These are phyloP conservation scores for Asterochloris erici DNA, from an alignment of 139 green algal genomes.

Conservation along the genomic window DNA sequence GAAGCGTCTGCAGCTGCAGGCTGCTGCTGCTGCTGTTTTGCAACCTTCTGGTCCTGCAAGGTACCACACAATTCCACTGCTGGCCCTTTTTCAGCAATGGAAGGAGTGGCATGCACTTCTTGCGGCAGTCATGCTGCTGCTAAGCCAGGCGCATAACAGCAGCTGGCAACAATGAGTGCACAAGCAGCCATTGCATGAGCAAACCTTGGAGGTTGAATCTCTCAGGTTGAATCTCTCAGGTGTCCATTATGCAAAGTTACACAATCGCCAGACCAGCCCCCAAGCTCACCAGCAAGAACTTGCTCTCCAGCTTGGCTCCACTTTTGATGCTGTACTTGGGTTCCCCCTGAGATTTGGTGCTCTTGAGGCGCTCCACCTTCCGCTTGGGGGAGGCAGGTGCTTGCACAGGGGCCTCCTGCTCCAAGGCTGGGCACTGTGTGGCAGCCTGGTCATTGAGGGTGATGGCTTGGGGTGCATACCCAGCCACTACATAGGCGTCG, in stretches of 20 bases:
- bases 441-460: slow-evolving; percentile 16
- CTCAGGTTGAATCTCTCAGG: no score
- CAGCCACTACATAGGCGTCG: slow-evolving; percentile 76
- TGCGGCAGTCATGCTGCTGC: no score
- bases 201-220: no score
- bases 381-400: neutral
- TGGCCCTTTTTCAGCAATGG: no score
- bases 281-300: neutral
- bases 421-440: neutral
- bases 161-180: no score
- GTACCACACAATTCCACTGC: no score
- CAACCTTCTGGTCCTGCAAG: no score
- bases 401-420: neutral
- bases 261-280: no score
- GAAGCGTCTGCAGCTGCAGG: neutral
- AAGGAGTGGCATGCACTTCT: no score
- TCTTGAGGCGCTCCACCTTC: neutral
- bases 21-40: slow-evolving; percentile 5
- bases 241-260: no score
- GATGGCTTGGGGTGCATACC: slow-evolving; percentile 38
- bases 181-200: no score
- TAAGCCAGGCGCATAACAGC: no score
- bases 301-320: neutral
- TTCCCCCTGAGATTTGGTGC: neutral
- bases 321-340: slow-evolving; percentile 15